Evolutionary conservation across 805 yeast species (phyloP), one percentile per base, ranked within the genome.

Genomic region (Zygoascus tannicola): DNA sequence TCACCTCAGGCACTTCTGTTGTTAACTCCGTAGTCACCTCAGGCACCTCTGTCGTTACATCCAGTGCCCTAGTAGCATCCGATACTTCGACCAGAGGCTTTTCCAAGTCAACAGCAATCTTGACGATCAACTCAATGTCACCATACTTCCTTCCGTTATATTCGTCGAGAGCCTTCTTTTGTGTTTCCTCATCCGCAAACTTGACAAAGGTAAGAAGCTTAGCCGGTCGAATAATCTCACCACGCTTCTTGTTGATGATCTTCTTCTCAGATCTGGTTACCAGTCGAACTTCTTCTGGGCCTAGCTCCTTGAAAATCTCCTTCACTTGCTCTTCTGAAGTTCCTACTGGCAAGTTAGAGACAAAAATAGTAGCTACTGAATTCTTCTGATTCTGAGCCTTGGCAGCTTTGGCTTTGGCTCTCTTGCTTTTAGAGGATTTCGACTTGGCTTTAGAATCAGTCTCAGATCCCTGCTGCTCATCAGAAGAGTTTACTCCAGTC

Each of bases 61-160:
- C n/a, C n/a, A n/a, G n/a, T n/a, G n/a, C n/a, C n/a, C n/a, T n/a
- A n/a, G n/a, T n/a, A n/a, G n/a, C n/a, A n/a, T n/a, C n/a, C n/a
- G n/a, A n/a, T n/a, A n/a, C n/a, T n/a, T n/a, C n/a, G n/a, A n/a
- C n/a, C n/a, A 22, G 8, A 19, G 39, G 37, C 38, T 45, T 45
- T 50, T 45, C 47, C 32, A 79, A 68, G 55, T 80, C 85, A 50
- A 83, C 73, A 18, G 95, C 95, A 53, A 80, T 73, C 51, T 80
- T 81, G 47, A 82, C 85, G 38, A 73, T 65, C 46, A 87, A 65
- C 40, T 69, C 70, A 60, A 84, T 75, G 41, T 82, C 95, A 48
- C 76, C 75, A 53, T 81, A 65, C 42, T 70, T 73, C 56, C 70
- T 71, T 43, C 86, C 94, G 50, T 81, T 73, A 62, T 79, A 78